Base-by-base conservation (phyloP, 1,284 basidiomycete species). In the Papiliotrema flavescens region DNA sequence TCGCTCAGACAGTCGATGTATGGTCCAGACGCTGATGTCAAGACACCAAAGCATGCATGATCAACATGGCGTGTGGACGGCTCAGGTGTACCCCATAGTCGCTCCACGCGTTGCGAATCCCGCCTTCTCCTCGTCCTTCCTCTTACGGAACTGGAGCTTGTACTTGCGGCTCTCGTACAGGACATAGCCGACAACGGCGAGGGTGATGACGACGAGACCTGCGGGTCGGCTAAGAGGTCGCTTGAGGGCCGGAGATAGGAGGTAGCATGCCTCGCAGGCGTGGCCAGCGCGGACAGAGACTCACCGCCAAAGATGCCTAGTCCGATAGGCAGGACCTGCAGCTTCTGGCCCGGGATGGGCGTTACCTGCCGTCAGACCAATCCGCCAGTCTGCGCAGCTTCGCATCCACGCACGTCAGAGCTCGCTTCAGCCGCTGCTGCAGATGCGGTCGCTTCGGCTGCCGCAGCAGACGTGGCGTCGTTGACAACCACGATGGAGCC, bases 241-340 rank as follows among this genome's bases (percentile, higher is more conserved):
- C 28, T 32, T 32, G 28, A 32, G 28, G 28, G 28, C n/a, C n/a
- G n/a, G n/a, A n/a, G 28, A 32, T 32, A 11, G 5, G 28, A 32
- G 28, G 5, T 32, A 32, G n/a, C 28, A 32, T 11, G 28, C 11
- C 28, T 32, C 11, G 28, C 11, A 11, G 28, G 28, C 5, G 28
- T 6, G 28, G 5, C 6, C 28, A 5, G 11, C 11, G 28, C 6
- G 28, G 28, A 32, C 6, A 32, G 28, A 32, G 28, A 32, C 61
- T 54, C 22, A 63, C 65, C 65, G 28, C 61, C 63, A 28, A 67
- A 60, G 13, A 67, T 48, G 20, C 65, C 65, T 11, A 67, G 53
- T 32, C 65, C 65, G 40, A 67, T 67, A 7, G 65, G 63, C 8
- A 65, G 59, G 26, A 67, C 65, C 54, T 61, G 52, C 2, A 67